Base-by-base conservation (phyloP, 371 early-diverging fungal species). In the Polyrhizophydium stewartii region DNA sequence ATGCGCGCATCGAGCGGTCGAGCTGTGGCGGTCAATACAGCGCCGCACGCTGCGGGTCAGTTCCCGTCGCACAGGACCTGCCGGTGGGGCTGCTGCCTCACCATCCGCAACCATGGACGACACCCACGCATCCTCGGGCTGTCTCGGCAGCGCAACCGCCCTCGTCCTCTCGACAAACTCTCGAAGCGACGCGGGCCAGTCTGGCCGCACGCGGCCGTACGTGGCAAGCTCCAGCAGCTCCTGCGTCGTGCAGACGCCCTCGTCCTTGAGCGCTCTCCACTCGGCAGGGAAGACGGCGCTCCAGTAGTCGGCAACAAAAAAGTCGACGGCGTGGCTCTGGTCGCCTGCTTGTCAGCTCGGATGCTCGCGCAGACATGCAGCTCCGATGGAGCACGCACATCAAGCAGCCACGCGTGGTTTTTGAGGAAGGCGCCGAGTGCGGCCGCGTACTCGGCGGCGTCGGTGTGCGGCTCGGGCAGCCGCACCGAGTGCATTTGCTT, bases 261-360 rank as follows among this genome's bases (percentile, higher is more conserved):
- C 55, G 24, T 47, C 59, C 31, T 53, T 51, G 2, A 64, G 50
- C 3, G 43, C 28, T 43, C 45, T 32, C 72, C 72, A 72, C 37
- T 68, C 70, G 12, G 22, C 38, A 0, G 76, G 76, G 32, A 72
- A 68, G 13, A 28, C 49, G 2, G 19, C 28, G 25, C 58, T 59
- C 68, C 67, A 75, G 59, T 63, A 72, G 37, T 70, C 60, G 37
- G 60, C 19, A 35, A 58, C 62, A 61, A 59, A 72, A 45, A 75
- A 72, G 62, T 75, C 72, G 37, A 72, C 72, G 21, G 72, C 76
- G 56, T 75, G 76, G 56, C 65, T 63, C 58, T 63, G 25, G 17
- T 19, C 22, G 21, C 21, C 27, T 21, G 52, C 24, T 21, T 25
- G 38, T 21, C 27, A 43, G 24, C 17, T 1, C 21, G 37, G 22